Conservation (phyloP, 345 rosid genomes). For the Bruguiera parviflora region DNA sequence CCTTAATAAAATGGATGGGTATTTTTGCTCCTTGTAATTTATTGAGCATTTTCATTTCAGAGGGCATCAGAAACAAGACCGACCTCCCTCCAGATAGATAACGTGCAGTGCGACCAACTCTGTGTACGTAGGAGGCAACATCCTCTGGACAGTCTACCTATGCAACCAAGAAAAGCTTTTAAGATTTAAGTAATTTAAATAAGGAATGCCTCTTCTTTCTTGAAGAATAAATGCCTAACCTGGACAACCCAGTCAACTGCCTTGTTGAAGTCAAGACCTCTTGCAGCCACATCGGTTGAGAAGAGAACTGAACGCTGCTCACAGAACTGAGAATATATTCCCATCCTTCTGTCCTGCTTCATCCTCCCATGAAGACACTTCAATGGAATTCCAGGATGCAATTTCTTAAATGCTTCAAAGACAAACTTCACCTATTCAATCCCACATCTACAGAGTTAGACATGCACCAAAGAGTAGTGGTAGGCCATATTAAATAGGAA, state of each 20-base stretch:
- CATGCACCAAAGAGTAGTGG: neutral
- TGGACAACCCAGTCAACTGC: constrained; percentile 98
- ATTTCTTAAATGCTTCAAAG: constrained; percentile 87
- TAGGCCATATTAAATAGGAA: neutral
- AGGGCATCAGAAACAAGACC: constrained; percentile 74
- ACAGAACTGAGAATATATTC: constrained; percentile 77
- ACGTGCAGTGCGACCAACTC: constrained; percentile 98
- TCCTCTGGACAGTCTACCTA: constrained; percentile 97
- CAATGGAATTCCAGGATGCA: constrained; percentile 92
- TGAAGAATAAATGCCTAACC: constrained; percentile 39
- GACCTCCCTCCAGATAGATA: constrained; percentile 70
- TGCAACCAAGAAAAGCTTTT: constrained; percentile 9
- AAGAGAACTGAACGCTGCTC: constrained; percentile 80
- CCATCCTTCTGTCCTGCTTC: constrained; percentile 84
- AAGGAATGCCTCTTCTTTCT: neutral
- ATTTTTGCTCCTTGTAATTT: constrained; percentile 70
- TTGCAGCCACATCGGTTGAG: constrained; percentile 85
- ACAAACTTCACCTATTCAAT: constrained; percentile 74
- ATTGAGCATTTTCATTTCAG: constrained; percentile 91
- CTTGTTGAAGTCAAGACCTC: constrained; percentile 95
- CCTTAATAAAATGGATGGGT: constrained; percentile 73
- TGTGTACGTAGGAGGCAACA: constrained; percentile 85
- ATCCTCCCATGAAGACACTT: constrained; percentile 95
- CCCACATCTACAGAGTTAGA: neutral
- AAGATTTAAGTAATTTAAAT: constrained; percentile 9